Conservation (phyloP, 2,329 filamentous ascomycete species). For the Thelonectria rubi region DNA sequence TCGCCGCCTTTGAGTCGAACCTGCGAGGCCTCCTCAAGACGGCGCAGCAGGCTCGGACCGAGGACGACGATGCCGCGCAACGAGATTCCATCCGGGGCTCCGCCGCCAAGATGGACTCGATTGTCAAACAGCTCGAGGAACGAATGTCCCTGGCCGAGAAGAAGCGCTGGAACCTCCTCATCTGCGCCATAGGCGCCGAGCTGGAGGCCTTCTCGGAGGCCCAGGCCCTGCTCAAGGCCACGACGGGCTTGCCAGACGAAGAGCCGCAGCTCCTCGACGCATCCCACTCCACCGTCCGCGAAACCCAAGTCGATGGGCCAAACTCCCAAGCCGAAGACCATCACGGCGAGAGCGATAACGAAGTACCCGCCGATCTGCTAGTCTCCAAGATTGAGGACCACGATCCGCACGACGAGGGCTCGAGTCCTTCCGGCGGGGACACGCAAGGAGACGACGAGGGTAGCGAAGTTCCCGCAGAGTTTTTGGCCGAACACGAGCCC, state of each 20-base stretch:
- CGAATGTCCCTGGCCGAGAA: constrained; percentile 65
- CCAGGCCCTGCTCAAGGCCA: constrained; percentile 59
- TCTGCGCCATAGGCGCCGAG: constrained; percentile 80
- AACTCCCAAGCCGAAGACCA: constrained; percentile 2
- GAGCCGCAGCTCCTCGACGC: constrained; percentile 18
- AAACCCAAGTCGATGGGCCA: not conserved
- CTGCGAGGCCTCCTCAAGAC: constrained; percentile 64
- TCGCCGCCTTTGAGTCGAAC: constrained; percentile 72
- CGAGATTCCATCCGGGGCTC: constrained; percentile 56
- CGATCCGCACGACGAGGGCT: constrained; percentile 24
- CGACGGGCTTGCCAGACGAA: constrained; percentile 27
- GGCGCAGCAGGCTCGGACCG: constrained; percentile 39
- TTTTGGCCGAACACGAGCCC: constrained; percentile 56
- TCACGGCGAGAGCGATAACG: constrained; percentile 50
- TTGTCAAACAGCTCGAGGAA: constrained; percentile 64
- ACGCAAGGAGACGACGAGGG: constrained; percentile 49
- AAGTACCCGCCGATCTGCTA: constrained; percentile 54
- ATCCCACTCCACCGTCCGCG: constrained; percentile 5
- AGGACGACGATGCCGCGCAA: constrained; percentile 43
- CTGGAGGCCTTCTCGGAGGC: constrained; percentile 72
- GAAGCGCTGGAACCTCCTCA: constrained; percentile 76
- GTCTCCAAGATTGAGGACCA: constrained; percentile 45
- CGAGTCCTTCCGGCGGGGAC: constrained; percentile 15
- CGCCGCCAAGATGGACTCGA: constrained; percentile 63
- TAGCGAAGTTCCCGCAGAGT: constrained; percentile 63